Evolutionary conservation across 148 eudicot species (phyloP).

Genomic region (Talinum fruticosum): DNA sequence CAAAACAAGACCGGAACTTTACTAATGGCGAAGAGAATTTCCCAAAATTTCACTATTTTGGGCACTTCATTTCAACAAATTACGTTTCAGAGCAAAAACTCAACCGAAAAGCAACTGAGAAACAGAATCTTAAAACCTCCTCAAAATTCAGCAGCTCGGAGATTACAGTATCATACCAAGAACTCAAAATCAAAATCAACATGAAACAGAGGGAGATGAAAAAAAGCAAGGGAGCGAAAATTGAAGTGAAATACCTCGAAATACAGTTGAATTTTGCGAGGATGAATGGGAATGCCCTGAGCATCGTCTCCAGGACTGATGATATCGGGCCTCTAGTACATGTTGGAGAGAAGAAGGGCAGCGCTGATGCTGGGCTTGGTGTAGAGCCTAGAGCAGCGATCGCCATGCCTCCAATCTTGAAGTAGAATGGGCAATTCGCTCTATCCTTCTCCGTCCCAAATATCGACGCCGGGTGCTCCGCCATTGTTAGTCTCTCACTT

Average conservation of each 20-base stretch:
- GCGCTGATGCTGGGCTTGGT: constrained; percentile 71
- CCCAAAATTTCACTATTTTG: background rate
- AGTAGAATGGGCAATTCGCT: constrained; percentile 75
- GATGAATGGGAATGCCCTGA: constrained; percentile 63
- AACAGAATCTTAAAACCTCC: background rate
- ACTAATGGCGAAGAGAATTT: background rate
- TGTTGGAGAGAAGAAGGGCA: constrained; percentile 56
- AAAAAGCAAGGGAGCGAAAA: background rate
- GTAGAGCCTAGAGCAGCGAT: constrained; percentile 62
- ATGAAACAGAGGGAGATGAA: background rate
- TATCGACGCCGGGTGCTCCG: constrained; percentile 66
- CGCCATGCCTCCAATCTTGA: constrained; percentile 79
- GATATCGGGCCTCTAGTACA: constrained; percentile 76
- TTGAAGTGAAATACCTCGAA: constrained; percentile 41
- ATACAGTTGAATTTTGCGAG: constrained; percentile 57
- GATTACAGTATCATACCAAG: background rate
- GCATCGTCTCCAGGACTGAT: constrained; percentile 73
- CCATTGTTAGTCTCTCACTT: constrained; percentile 35
- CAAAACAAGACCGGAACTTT: background rate
- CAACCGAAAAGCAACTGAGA: background rate
- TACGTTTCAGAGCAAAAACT: background rate
- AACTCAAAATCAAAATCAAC: background rate
- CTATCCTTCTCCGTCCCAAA: constrained; percentile 68
- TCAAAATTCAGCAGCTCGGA: background rate
- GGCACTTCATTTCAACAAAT: background rate